Base-by-base conservation (phyloP, 768 basidiomycete genomes). In the Phanerochaete carnosa region DNA sequence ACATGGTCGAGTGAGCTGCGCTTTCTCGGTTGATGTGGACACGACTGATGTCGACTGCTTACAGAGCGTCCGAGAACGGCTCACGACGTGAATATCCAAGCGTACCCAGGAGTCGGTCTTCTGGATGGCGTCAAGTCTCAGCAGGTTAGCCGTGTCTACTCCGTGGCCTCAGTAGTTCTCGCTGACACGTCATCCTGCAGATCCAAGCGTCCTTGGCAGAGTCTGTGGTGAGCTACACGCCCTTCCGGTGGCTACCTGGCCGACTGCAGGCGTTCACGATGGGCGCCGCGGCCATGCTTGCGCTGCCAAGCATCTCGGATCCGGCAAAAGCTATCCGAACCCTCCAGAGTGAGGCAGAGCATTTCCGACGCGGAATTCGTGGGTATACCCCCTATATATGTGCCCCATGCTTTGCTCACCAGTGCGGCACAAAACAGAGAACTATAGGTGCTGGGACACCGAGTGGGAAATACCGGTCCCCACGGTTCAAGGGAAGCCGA, bases 391-490 rank as follows among this genome's bases (percentile, higher is more conserved):
- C 25, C 16, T 35, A 12, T 22, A n/a, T 16, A 39, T 26, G 35
- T 32, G n/a, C 33, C 39, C 16, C 51, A 32, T 23, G 26, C 8
- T 26, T 19, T 8, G 19, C 52, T 50, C 16, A 28, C 26, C 35
- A 25, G 51, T 43, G 39, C 39, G 39, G 19, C 8, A 43, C 32
- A 29, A 7, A 55, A 28, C 58, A 67, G 66, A 69, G 61, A 70
- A 69, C 54, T 68, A 69, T 57, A 65, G 66, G 3, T 65, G 66
- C 45, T 54, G 63, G 62, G 68, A 69, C 54, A 59, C 64, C 11
- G 70, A 71, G 51, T 68, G 68, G 67, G 67, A 71, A 57, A 64
- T 71, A 15, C 70, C 70, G 12, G 62, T 71, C 22, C 63, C 65
- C 4, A 62, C 51, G 37, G 45, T 26, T 15, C 39, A 64, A 32